Base-by-base conservation (phyloP, 1,139 yeast genomes). In the Meyerozyma elateridarum region DNA sequence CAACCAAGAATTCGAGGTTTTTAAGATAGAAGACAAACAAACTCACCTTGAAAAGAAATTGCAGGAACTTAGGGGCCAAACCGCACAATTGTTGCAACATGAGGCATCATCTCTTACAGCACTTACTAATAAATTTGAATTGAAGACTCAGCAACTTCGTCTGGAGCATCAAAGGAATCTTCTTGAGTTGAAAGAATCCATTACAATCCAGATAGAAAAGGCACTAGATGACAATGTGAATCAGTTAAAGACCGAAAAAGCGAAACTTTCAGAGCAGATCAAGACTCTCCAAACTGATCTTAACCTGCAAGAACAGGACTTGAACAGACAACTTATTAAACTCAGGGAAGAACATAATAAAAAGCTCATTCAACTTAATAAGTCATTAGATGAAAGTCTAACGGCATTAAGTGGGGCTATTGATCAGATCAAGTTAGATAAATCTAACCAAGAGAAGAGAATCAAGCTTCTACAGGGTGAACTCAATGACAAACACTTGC, bases 21-120 rank as follows among this genome's bases (percentile, higher is more conserved):
- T 61, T 46, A 70, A 66, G 33, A 42, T 69, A 7, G 65, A 63
- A 11, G 64, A 60, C 32, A 52, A 60, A 14, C 52, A 52, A 13
- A 35, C 52, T 9, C 45, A 44, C 15, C 40, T 57, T 17, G 50
- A 52, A 30, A 44, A 46, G 21, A 41, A 50, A 19, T 37, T 54
- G 8, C 36, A 35, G 4, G 35, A 42, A 2, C 26, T 52, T n/a
- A 42, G 52, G 15, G 56, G 52, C 26, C 56, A 56, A 28, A 48
- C 61, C 2, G 60, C 56, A 2, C 64, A 64, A 25, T 41, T 64
- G 14, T 41, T 44, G n/a, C 43, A 40, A 2, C 58, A 52, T 32
- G 61, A 58, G 35, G 36, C 38, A 9, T 53, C 49, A 12, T 53
- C 65, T 15, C 46, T 52, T 36, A 37, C 36, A 25, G 52, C 59